phyloP scores from a whole-genome alignment of 495 filamentous ascomycete species.

The Cercophora newfieldiana region DNA sequence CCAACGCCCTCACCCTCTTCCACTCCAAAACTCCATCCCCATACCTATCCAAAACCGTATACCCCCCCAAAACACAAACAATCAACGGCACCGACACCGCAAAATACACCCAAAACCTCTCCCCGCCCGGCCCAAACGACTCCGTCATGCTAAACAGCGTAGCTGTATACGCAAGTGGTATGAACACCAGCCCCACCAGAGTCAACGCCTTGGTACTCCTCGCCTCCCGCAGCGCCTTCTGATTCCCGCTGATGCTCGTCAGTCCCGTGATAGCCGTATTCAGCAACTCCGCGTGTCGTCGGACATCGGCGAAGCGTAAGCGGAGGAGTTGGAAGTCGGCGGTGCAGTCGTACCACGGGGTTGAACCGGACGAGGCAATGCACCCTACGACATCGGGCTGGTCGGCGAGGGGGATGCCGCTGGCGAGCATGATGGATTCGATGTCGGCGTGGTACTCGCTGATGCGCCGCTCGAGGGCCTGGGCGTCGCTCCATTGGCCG shows the following conservation, averaged over 20 bases:
- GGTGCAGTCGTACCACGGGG: neutral
- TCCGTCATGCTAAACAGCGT: conserved; percentile 6
- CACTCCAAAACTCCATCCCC: neutral
- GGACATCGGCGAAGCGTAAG: neutral
- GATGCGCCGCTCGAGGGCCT: neutral
- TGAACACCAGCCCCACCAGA: conserved; percentile 5
- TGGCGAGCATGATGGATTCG: neutral
- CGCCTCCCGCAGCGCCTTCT: conserved; percentile 2
- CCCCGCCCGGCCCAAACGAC: conserved; percentile 1
- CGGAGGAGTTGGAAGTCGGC: neutral
- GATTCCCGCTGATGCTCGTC: neutral
- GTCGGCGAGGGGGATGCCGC: neutral
- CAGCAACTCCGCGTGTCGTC: neutral
- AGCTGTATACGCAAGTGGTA: conserved; percentile 1
- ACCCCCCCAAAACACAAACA: neutral
- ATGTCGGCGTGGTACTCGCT: neutral
- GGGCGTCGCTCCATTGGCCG: neutral
- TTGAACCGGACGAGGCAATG: too few relatives aligned
- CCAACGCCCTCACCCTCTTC: neutral
- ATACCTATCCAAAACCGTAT: neutral
- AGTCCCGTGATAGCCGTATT: conserved; percentile 5
- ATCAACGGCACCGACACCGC: neutral
- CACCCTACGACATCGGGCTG: neutral
- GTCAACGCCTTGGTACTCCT: neutral
- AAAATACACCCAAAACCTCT: conserved; percentile 10